These are phyloP conservation scores for Petunia axillaris DNA, from an alignment of 257 asterid species.

Conservation along the genomic window DNA sequence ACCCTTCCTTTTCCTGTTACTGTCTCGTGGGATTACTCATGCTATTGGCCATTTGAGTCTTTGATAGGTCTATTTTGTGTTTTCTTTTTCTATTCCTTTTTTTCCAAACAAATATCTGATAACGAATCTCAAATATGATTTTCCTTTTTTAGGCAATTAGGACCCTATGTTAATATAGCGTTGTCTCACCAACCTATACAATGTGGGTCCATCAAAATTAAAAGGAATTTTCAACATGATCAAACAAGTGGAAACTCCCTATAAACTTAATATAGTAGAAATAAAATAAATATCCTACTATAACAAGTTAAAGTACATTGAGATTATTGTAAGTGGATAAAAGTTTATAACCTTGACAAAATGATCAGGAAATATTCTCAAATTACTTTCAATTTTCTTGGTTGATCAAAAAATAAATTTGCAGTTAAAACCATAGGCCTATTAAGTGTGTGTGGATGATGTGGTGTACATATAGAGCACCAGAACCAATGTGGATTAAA, in stretches of 20 bases:
- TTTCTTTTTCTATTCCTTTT: neutral
- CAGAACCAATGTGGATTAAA: neutral
- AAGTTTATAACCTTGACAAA: neutral
- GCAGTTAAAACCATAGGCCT: neutral
- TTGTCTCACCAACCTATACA: conserved; percentile 11
- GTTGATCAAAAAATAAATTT: neutral
- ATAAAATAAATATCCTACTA: no score
- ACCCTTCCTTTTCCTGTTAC: neutral
- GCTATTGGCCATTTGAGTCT: neutral
- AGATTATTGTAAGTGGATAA: no score
- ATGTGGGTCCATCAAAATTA: conserved; percentile 1
- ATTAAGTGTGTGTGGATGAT: neutral
- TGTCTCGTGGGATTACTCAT: neutral
- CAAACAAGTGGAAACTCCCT: neutral
- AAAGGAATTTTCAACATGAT: neutral
- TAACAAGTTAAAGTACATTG: no score
- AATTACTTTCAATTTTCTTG: no score
- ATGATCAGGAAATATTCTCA: no score
- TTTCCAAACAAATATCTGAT: neutral
- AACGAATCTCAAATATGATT: conserved; percentile 17
- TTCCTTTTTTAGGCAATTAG: neutral
- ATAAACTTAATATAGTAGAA: no score
- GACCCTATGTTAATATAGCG: neutral
- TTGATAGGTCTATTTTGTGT: neutral
- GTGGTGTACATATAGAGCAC: neutral